phyloP scores from a whole-genome alignment of 306 rosid species.

The Citrullus colocynthis region DNA sequence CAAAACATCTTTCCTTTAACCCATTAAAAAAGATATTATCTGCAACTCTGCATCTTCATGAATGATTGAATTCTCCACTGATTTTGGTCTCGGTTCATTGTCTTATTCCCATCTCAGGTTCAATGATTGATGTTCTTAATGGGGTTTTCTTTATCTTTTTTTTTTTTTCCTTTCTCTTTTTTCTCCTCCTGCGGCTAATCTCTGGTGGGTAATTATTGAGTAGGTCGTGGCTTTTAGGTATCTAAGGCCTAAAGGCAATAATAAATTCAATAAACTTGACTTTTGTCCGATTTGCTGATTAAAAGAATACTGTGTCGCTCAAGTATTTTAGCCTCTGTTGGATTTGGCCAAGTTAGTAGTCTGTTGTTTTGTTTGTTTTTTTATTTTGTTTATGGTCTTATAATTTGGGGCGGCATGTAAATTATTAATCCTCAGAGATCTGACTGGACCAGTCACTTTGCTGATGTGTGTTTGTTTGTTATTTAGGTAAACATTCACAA shows the following conservation, averaged over 20 bases:
- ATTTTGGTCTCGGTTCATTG: neutral
- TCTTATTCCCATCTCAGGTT: neutral
- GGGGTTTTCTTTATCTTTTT: neutral
- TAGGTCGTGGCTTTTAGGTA: neutral
- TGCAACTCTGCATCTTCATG: neutral
- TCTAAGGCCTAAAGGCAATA: neutral
- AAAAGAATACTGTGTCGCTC: neutral
- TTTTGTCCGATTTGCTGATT: neutral
- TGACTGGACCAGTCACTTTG: neutral
- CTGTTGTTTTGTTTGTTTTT: neutral
- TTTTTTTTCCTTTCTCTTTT: neutral
- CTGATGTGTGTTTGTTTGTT: neutral
- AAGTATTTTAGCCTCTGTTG: neutral
- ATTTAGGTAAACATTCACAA: neutral
- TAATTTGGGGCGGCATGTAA: neutral
- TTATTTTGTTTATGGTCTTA: neutral
- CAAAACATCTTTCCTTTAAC: neutral
- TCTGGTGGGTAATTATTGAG: neutral
- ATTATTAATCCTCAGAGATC: neutral
- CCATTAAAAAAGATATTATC: neutral
- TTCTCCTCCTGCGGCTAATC: neutral
- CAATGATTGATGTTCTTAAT: neutral
- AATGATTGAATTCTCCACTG: conserved; percentile 1
- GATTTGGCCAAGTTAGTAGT: neutral
- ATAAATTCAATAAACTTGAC: neutral